Base-by-base conservation (phyloP, 306 rosid genomes). In the Abrus precatorius region DNA sequence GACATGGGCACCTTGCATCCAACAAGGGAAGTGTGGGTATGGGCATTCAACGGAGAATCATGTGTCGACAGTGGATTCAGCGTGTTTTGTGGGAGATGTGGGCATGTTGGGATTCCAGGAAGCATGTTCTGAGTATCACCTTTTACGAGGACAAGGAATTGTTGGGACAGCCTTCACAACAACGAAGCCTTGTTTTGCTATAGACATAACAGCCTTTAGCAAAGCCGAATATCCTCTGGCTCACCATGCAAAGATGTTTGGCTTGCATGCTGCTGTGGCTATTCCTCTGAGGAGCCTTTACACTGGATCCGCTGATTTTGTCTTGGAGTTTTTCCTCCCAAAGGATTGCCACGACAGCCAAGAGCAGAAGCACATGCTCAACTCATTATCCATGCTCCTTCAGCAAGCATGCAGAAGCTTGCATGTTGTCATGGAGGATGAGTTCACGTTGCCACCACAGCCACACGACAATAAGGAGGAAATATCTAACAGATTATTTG, bases 1-100 rank as follows among this genome's bases (percentile, higher is more conserved):
- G 2, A 88, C 92, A 9, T 91, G 96, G 96, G 89, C 85, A 0
- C 89, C 93, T 0, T 89, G 96, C 57, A 33, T 50, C 66, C 93
- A 89, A 9, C 89, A 91, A 83, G 79, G 86, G 0, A 79, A 83
- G 69, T 81, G 75, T 1, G 84, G 85, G 1, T 78, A 86, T 71
- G 76, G 79, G 1, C 83, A 69, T 44, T 78, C 86, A 0, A 49
- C 76, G 38, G 80, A 80, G 68, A 81, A 59, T 27, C 80, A 72
- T 33, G 70, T 89, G 6, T 91, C 93, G 2, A 91, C 82, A 0
- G 90, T 89, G 14, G 90, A 89, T 10, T 38, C 86, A 2, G 93
- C 93, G 9, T 89, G 92, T 20, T 82, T 41, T 29, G 87, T 87
- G 11, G 82, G 61, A 0, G 89, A 91, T 45, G 49, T 67, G 2